phyloP scores from a whole-genome alignment of 2,329 filamentous ascomycete genomes.

The Pyrenophora tritici-repentis region DNA sequence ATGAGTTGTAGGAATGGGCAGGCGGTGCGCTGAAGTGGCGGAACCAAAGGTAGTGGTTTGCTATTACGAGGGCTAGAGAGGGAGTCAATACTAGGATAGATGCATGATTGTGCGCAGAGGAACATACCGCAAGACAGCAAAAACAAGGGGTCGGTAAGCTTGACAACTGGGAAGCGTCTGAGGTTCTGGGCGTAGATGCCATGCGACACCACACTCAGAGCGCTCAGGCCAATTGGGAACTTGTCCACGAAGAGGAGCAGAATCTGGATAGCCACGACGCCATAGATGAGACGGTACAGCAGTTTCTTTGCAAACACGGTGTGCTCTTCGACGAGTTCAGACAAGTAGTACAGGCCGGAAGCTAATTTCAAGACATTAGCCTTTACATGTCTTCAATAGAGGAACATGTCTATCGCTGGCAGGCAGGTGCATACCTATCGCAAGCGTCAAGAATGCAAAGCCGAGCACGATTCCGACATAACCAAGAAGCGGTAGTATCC shows the following conservation, averaged over 20 bases:
- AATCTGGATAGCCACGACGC: constrained; percentile 73
- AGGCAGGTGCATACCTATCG: constrained; percentile 68
- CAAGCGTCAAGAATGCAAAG: constrained; percentile 91
- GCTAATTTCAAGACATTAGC: constrained; percentile 56
- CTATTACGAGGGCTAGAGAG: constrained; percentile 71
- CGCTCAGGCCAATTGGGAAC: constrained; percentile 77
- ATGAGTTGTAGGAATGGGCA: constrained; percentile 60
- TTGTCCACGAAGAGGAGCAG: constrained; percentile 79
- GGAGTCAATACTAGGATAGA: constrained; percentile 7
- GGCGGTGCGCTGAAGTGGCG: constrained; percentile 76
- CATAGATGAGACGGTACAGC: constrained; percentile 84
- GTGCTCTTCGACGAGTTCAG: constrained; percentile 96
- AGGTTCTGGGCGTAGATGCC: constrained; percentile 88
- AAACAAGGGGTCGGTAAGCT: constrained; percentile 85
- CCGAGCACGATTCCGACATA: constrained; percentile 85
- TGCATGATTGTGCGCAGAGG: background rate
- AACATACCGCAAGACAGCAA: constrained; percentile 75
- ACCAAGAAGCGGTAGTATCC: constrained; percentile 90
- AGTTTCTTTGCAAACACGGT: constrained; percentile 89
- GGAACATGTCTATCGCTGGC: background rate
- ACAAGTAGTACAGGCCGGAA: constrained; percentile 97
- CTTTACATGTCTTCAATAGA: background rate
- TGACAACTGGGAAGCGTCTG: constrained; percentile 74
- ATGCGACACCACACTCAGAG: constrained; percentile 80
- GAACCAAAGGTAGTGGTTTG: constrained; percentile 97